Percentiles rank a stretch among this genome's conserved stretches.
Evolutionary conservation across 306 rosid species (phyloP).

Genomic region (Dicorynia guianensis): DNA sequence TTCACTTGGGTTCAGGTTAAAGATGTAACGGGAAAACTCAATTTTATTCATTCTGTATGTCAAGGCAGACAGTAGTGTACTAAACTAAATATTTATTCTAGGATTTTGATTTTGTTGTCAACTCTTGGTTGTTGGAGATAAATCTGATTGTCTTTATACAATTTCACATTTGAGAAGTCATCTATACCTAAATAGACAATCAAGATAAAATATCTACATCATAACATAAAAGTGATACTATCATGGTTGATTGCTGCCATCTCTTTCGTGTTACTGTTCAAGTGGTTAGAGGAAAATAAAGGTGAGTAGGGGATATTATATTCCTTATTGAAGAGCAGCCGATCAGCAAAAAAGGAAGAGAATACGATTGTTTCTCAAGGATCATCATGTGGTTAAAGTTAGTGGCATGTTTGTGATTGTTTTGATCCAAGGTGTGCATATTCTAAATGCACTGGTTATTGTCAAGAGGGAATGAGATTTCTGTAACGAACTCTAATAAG

Average conservation of each 20-base stretch:
- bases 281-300: background rate
- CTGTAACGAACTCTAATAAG: background rate
- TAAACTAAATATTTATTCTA: slow-evolving; percentile 12
- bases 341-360: no score
- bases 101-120: slow-evolving; percentile 28
- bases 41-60: slow-evolving; percentile 18
- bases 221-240: no score
- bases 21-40: slow-evolving; percentile 14
- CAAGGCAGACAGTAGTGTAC: slow-evolving; percentile 7
- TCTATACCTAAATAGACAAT: background rate
- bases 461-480: background rate
- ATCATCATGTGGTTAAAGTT: no score
- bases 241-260: no score
- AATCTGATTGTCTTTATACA: background rate
- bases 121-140: slow-evolving; percentile 17
- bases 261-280: no score
- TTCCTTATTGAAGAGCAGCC: background rate
- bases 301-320: background rate
- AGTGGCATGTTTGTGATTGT: no score
- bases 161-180: background rate
- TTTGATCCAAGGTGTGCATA: background rate
- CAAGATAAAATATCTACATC: no score
- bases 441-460: background rate
- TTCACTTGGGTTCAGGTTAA: slow-evolving; percentile 22
- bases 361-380: background rate